Conservation (phyloP, 2,329 filamentous ascomycete species). For the Verticillium dahliae region DNA sequence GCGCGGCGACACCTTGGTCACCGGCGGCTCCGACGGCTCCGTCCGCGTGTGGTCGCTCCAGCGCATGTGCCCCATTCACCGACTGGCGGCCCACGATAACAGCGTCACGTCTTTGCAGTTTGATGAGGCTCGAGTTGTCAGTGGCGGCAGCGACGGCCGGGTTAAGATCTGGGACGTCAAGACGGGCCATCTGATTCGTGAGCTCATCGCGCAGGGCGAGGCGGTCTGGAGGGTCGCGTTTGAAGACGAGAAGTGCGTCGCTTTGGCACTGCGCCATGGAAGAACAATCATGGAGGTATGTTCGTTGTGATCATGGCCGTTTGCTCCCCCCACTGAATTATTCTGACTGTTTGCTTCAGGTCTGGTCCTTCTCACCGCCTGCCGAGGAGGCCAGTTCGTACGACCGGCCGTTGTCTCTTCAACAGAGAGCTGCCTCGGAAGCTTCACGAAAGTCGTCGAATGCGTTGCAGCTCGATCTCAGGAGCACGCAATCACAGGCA, state of each 20-base stretch:
- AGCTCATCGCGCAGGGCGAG: conserved; percentile 85
- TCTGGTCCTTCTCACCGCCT: conserved; percentile 84
- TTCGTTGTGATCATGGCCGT: conserved; percentile 1
- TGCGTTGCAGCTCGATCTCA: conserved; percentile 40
- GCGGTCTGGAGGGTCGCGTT: conserved; percentile 98
- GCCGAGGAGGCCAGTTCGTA: conserved; percentile 58
- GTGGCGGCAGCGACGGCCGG: conserved; percentile 91
- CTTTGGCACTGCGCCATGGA: conserved; percentile 77
- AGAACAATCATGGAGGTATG: conserved; percentile 96
- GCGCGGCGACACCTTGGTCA: conserved; percentile 89
- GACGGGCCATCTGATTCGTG: conserved; percentile 81
- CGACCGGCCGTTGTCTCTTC: conserved; percentile 44
- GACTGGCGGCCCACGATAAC: conserved; percentile 93
- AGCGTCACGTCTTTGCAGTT: conserved; percentile 97
- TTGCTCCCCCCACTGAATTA: neutral
- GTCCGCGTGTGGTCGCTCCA: conserved; percentile 94
- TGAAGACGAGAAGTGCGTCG: conserved; percentile 96
- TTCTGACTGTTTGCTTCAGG: conserved; percentile 41
- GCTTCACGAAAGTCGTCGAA: conserved; percentile 40
- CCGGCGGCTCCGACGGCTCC: conserved; percentile 90
- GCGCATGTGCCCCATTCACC: conserved; percentile 85
- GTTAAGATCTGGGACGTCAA: conserved; percentile 98
- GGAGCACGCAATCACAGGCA: conserved; percentile 19
- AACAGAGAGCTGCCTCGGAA: conserved; percentile 36
- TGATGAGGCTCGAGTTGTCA: conserved; percentile 90